Percentiles rank a stretch among this genome's conserved stretches.
These are phyloP conservation scores for Phytophthora nicotianae DNA, from an alignment of 352 stramenopile genomes.

Conservation along the genomic window DNA sequence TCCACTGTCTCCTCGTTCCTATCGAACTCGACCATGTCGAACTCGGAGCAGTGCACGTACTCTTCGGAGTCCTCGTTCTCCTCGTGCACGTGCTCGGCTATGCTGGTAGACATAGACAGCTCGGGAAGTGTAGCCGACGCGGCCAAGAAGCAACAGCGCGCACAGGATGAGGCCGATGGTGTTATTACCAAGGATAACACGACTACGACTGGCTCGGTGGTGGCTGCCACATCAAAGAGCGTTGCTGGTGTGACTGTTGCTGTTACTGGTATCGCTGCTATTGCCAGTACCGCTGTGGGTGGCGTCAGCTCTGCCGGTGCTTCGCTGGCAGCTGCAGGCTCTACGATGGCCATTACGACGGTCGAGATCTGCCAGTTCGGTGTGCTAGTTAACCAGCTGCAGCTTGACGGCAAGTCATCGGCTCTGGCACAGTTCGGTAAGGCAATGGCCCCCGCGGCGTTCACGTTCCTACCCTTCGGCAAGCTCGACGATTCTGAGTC, in stretches of 20 bases:
- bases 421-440: conserved; percentile 73
- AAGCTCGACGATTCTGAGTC: conserved; percentile 45
- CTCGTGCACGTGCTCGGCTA: conserved; percentile 67
- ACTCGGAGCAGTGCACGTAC: conserved; percentile 67
- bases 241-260: conserved; percentile 74
- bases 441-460: conserved; percentile 73
- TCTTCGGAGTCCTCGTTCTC: conserved; percentile 68
- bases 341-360: conserved; percentile 72
- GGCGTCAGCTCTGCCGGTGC: conserved; percentile 45
- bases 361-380: conserved; percentile 84
- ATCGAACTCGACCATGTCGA: conserved; percentile 66
- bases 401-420: conserved; percentile 75
- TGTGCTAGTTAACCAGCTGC: conserved; percentile 77
- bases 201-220: conserved; percentile 53
- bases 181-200: conserved; percentile 76
- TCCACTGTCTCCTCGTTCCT: conserved; percentile 51
- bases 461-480: conserved; percentile 81
- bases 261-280: conserved; percentile 69
- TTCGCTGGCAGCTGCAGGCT: conserved; percentile 55
- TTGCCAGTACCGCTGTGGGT: conserved; percentile 67
- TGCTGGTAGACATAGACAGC: conserved; percentile 47
- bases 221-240: conserved; percentile 71
- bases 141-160: conserved; percentile 67
- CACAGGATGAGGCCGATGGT: conserved; percentile 43
- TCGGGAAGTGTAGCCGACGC: conserved; percentile 47